Conservation (phyloP, 768 basidiomycete species). For the Xerocomellus intermedius region DNA sequence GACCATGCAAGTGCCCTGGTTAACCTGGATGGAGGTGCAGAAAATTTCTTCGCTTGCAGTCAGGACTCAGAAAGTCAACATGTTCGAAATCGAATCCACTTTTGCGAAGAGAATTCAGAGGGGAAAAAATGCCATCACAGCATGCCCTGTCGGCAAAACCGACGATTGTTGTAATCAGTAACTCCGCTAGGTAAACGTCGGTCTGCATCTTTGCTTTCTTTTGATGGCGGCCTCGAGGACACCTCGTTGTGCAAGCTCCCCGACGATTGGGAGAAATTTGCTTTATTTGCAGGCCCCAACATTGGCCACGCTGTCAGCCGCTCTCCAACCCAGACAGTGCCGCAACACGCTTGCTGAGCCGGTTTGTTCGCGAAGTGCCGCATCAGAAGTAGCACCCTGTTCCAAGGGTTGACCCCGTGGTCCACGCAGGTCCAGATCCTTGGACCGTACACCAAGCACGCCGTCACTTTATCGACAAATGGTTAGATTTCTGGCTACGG, state of each 20-base stretch:
- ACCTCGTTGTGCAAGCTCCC: conserved; percentile 20
- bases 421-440: background rate
- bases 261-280: conserved; percentile 14
- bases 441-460: background rate
- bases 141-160: conserved; percentile 19
- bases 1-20: background rate
- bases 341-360: conserved; percentile 5
- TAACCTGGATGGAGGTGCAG: background rate
- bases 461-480: background rate
- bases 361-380: background rate
- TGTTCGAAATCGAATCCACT: background rate
- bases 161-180: conserved; percentile 8
- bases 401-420: background rate
- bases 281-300: conserved; percentile 7
- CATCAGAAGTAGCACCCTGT: background rate
- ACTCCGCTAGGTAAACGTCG: conserved; percentile 13
- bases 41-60: conserved; percentile 8
- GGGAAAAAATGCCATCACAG: conserved; percentile 17
- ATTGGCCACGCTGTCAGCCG: background rate
- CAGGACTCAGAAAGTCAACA: background rate
- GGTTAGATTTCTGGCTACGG: background rate
- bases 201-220: conserved; percentile 6
- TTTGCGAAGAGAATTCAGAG: conserved; percentile 6
- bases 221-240: conserved; percentile 19
- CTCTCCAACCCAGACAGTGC: background rate